phyloP scores from a whole-genome alignment of 306 rosid species.

The Sindora glabra region DNA sequence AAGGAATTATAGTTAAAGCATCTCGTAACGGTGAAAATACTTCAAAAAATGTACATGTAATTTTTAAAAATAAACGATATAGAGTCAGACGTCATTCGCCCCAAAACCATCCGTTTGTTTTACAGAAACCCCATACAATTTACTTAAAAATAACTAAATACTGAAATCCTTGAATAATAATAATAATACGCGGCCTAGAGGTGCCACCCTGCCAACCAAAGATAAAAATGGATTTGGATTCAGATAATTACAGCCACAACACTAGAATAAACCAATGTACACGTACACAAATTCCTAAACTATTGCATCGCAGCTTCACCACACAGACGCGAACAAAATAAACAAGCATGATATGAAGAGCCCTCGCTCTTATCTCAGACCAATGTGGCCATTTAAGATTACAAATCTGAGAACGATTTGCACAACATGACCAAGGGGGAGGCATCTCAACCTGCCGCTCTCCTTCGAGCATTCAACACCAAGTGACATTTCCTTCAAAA shows the following conservation, averaged over 20 bases:
- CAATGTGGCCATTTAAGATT: slow-evolving; percentile 53
- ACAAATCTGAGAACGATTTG: slow-evolving; percentile 36
- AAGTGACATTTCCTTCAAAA: slow-evolving; percentile 34
- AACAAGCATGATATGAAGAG: slow-evolving; percentile 36
- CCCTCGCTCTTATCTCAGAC: slow-evolving; percentile 37
- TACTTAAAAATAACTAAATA: too few relatives aligned
- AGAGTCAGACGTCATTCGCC: too few relatives aligned
- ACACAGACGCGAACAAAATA: slow-evolving; percentile 49
- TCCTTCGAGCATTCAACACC: slow-evolving; percentile 37
- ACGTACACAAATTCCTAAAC: slow-evolving; percentile 30
- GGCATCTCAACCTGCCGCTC: slow-evolving; percentile 66
- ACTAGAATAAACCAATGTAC: slow-evolving; percentile 54
- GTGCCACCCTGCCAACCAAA: slow-evolving; percentile 1
- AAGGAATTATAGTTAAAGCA: too few relatives aligned
- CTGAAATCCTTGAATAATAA: too few relatives aligned
- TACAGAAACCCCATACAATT: too few relatives aligned
- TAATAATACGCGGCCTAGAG: not conserved
- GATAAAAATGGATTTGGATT: not conserved
- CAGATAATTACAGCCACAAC: slow-evolving; percentile 32
- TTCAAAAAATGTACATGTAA: too few relatives aligned
- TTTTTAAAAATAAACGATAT: too few relatives aligned
- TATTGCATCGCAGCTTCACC: slow-evolving; percentile 59
- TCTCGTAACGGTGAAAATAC: too few relatives aligned
- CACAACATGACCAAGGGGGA: slow-evolving; percentile 46
- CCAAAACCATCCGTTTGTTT: too few relatives aligned